Conservation (phyloP, 2,329 filamentous ascomycete species). For the Catunica adiposa region DNA sequence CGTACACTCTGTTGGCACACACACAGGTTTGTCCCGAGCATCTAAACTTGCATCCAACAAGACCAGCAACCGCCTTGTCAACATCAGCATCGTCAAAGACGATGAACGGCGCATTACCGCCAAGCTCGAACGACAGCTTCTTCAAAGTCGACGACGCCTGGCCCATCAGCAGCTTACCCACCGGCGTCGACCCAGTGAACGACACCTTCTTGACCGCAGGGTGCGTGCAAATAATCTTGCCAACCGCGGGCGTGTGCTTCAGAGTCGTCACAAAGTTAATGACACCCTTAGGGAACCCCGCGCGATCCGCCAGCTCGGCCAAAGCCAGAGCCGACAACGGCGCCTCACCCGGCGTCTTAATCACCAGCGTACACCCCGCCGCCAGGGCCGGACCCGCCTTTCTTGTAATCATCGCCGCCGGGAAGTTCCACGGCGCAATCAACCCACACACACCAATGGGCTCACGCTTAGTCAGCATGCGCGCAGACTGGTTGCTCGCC, state of each 20-base stretch:
- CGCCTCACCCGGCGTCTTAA: conserved; percentile 77
- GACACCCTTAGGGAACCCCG: conserved; percentile 73
- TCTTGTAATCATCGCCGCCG: conserved; percentile 34
- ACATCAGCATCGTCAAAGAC: conserved; percentile 61
- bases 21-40: conserved; percentile 59
- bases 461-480: conserved; percentile 24
- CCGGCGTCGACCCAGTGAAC: conserved; percentile 46
- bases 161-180: conserved; percentile 43
- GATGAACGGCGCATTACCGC: conserved; percentile 60
- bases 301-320: conserved; percentile 65
- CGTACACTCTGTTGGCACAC: conserved; percentile 42
- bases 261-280: conserved; percentile 70
- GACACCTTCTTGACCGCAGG: conserved; percentile 47
- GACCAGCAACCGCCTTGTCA: conserved; percentile 47
- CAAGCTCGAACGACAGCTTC: conserved; percentile 59
- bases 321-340: conserved; percentile 75
- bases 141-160: conserved; percentile 52
- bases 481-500: conserved; percentile 41
- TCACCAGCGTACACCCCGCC: conserved; percentile 61
- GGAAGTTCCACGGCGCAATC: conserved; percentile 39
- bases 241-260: conserved; percentile 62
- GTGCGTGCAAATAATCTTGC: conserved; percentile 33
- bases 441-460: conserved; percentile 23
- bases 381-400: conserved; percentile 40
- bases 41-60: conserved; percentile 54